Conservation (phyloP, 768 basidiomycete species). For the Lentinula raphanica region DNA sequence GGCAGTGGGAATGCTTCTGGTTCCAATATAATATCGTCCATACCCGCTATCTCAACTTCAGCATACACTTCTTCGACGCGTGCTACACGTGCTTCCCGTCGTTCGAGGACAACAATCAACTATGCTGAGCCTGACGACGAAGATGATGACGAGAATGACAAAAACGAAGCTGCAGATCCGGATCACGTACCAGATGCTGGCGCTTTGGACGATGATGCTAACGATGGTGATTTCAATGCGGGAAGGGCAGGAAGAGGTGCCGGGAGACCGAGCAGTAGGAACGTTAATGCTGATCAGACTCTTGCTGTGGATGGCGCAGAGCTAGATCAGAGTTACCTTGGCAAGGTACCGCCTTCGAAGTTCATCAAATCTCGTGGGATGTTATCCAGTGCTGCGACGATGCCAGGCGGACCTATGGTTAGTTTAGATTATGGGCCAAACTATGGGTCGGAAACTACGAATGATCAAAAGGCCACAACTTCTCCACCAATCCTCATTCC, state of each 20-base stretch:
- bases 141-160: slow-evolving; percentile 80
- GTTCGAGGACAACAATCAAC: slow-evolving; percentile 65
- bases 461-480: neutral
- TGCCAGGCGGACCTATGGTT: neutral
- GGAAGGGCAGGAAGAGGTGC: slow-evolving; percentile 38
- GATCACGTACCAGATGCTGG: slow-evolving; percentile 66
- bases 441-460: neutral
- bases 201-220: neutral
- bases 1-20: slow-evolving; percentile 19
- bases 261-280: slow-evolving; percentile 35
- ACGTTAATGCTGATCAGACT: slow-evolving; percentile 29
- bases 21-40: neutral
- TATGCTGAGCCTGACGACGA: slow-evolving; percentile 70
- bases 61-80: slow-evolving; percentile 15
- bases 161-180: slow-evolving; percentile 82
- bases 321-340: slow-evolving; percentile 86
- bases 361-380: slow-evolving; percentile 63
- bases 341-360: slow-evolving; percentile 74
- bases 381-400: slow-evolving; percentile 33
- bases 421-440: slow-evolving; percentile 12
- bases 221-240: slow-evolving; percentile 18
- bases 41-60: slow-evolving; percentile 32
- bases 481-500: slow-evolving; percentile 61
- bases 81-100: slow-evolving; percentile 42
- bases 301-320: slow-evolving; percentile 47